Base-by-base conservation (phyloP, 345 rosid genomes). In the Sonneratia alba region DNA sequence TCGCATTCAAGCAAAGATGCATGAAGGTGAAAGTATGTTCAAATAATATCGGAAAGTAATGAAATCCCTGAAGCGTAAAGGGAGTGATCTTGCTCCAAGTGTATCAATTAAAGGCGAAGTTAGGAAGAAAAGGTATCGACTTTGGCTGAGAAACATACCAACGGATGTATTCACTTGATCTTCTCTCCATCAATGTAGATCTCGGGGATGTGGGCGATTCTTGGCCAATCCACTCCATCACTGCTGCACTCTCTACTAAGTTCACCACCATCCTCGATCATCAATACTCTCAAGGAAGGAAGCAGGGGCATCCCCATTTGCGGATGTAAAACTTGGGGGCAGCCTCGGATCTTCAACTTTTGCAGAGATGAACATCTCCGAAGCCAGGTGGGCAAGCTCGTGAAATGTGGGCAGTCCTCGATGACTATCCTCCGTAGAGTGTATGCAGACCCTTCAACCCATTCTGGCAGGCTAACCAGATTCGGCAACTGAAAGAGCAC, bases 151-250 rank as follows among this genome's bases (percentile, higher is more conserved):
- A 40, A 40, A 40, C 9, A 40, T 24, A 70, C 59, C 43, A 16
- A n/a, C 27, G 1, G 16, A 55, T 21, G 27, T 6, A 18, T 72
- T 72, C 70, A 67, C 62, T 72, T 67, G n/a, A 81, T 61, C 38
- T 64, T 73, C 73, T 62, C 62, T 11, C 67, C 74, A 36, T 78
- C 77, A 16, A 81, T 61, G 19, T 37, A 8, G 36, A 76, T 59
- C 8, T 68, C 51, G 13, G 68, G 76, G 56, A 78, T 14, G 59
- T 78, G 81, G 34, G 76, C 70, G 22, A 81, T 81, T 69, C 74
- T 75, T 7, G 67, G 36, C 84, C 81, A 81, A 73, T 76, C 84
- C 19, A 72, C 79, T 51, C 81, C 68, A 8, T 40, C 43, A 40
- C 7, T 40, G 43, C 7, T 40, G 43, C 43, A 40, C 43, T 4